Evolutionary conservation across 1,139 yeast genomes (phyloP).

Genomic region (Arxiozyma slooffiae): DNA sequence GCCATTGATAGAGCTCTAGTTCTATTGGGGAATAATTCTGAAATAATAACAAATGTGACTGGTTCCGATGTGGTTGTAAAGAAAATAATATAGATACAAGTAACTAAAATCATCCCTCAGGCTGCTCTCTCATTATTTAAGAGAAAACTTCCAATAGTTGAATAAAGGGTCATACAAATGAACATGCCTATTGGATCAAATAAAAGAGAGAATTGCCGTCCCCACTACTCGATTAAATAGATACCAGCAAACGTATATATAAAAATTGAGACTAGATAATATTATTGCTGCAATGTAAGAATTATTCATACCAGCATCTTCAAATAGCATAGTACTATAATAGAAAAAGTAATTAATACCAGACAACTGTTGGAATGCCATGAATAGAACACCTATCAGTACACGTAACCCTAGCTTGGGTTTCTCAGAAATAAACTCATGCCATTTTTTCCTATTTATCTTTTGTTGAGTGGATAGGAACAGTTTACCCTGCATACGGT

Average conservation of each 20-base stretch:
- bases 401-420: conserved; percentile 41
- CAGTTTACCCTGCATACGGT: conserved; percentile 27
- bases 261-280: conserved; percentile 66
- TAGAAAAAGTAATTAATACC: conserved; percentile 52
- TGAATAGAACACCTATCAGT: conserved; percentile 42
- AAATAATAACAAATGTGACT: conserved; percentile 60
- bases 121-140: conserved; percentile 42
- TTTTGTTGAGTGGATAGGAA: background rate
- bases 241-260: conserved; percentile 64
- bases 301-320: conserved; percentile 39
- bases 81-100: conserved; percentile 64
- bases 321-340: conserved; percentile 48
- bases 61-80: conserved; percentile 88
- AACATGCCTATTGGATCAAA: conserved; percentile 56
- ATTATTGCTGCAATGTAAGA: conserved; percentile 48
- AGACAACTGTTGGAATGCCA: conserved; percentile 49
- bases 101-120: conserved; percentile 59
- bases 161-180: conserved; percentile 50
- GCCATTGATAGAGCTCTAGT: conserved; percentile 71
- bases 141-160: conserved; percentile 52
- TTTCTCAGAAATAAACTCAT: conserved; percentile 40
- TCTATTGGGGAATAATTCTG: conserved; percentile 70
- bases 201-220: conserved; percentile 56
- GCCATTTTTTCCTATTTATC: conserved; percentile 26
- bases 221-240: conserved; percentile 55